Percentiles rank a stretch among this genome's conserved stretches.
Evolutionary conservation across 1,284 basidiomycete species (phyloP).

Genomic region (Heterobasidion annosum): DNA sequence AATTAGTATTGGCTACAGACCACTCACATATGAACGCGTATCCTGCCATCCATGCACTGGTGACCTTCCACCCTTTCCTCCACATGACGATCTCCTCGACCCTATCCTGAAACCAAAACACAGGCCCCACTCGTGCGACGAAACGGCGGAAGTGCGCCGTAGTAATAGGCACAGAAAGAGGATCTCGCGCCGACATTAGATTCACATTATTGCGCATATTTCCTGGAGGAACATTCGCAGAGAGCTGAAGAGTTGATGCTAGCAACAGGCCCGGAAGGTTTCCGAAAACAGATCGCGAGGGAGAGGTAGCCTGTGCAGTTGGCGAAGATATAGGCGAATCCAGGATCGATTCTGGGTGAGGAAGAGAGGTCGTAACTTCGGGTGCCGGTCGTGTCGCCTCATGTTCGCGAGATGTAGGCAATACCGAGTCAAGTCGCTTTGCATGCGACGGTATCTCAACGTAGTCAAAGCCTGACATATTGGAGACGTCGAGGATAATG

Average conservation of each 20-base stretch:
- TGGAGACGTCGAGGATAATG: neutral
- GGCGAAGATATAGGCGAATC: slow-evolving; percentile 19
- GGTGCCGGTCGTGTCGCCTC: slow-evolving; percentile 28
- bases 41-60: slow-evolving; percentile 53
- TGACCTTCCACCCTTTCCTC: slow-evolving; percentile 60
- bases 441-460: slow-evolving; percentile 40
- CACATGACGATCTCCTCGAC: slow-evolving; percentile 68
- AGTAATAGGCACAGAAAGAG: slow-evolving; percentile 63
- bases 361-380: slow-evolving; percentile 35
- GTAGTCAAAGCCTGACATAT: slow-evolving; percentile 42
- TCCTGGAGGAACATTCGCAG: slow-evolving; percentile 18
- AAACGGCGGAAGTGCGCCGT: slow-evolving; percentile 70
- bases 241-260: slow-evolving; percentile 21
- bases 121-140: slow-evolving; percentile 51
- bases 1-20: neutral
- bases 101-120: slow-evolving; percentile 75
- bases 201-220: slow-evolving; percentile 18
- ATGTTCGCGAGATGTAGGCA: slow-evolving; percentile 6
- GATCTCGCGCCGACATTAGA: slow-evolving; percentile 43
- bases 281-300: slow-evolving; percentile 13
- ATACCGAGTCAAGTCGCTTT: slow-evolving; percentile 27
- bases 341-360: slow-evolving; percentile 22
- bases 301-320: slow-evolving; percentile 11
- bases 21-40: slow-evolving; percentile 66
- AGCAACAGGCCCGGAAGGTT: slow-evolving; percentile 24